These are phyloP conservation scores for Heterobasidion irregulare DNA, from an alignment of 1,284 basidiomycete genomes.

Conservation along the genomic window DNA sequence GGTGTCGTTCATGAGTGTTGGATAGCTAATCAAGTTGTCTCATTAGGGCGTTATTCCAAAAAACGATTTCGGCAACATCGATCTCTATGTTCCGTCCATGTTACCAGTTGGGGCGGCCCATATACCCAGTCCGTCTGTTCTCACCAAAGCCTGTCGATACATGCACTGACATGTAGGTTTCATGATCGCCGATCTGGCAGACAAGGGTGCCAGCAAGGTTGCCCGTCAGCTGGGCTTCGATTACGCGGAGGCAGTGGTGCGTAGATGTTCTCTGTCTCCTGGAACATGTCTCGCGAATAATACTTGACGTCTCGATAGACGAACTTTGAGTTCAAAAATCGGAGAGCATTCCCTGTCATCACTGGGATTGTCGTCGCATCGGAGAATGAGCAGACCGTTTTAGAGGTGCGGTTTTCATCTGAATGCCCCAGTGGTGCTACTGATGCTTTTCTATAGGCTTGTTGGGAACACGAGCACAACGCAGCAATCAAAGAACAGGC, in stretches of 20 bases:
- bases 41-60: conserved; percentile 84
- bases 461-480: conserved; percentile 72
- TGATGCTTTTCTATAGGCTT: conserved; percentile 47
- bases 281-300: neutral
- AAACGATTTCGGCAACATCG: conserved; percentile 96
- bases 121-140: conserved; percentile 67
- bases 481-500: conserved; percentile 70
- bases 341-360: conserved; percentile 78
- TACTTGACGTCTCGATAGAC: conserved; percentile 37
- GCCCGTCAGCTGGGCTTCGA: conserved; percentile 84
- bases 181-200: conserved; percentile 31
- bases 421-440: neutral
- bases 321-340: conserved; percentile 94
- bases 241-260: conserved; percentile 88
- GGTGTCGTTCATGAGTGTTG: neutral
- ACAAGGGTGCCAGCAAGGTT: conserved; percentile 84
- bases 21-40: neutral
- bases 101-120: conserved; percentile 83
- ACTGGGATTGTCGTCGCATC: conserved; percentile 83
- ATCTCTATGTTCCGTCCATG: conserved; percentile 94
- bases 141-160: neutral
- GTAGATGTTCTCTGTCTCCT: conserved; percentile 18
- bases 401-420: conserved; percentile 50
- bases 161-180: neutral
- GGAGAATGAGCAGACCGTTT: conserved; percentile 69